Base-by-base conservation (phyloP, 805 yeast species). In the Tetrapisispora pingtungensis region DNA sequence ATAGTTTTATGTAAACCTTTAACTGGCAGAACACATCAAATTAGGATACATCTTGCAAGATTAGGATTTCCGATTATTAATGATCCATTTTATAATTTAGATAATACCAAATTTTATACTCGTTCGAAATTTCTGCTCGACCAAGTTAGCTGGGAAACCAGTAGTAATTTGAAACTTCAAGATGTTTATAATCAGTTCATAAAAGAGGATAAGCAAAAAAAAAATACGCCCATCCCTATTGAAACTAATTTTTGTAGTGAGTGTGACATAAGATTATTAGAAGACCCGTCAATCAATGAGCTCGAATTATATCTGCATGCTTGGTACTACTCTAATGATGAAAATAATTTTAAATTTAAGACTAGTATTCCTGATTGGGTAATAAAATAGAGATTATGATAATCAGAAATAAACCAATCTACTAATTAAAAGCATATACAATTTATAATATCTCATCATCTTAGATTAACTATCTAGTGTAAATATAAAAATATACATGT, bases 11-110 rank as follows among this genome's bases (percentile, higher is more conserved):
- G 97, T 62, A 73, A 70, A 52, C 98, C 98, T 2, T 64, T 74
- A n/a, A 89, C 97, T 0, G 98, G 98, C 0, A 71, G 98, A 55
- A 87, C 97, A 0, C 98, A 90, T 61, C 98, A 90, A 61, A 86
- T 93, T 40, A 70, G 98, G 49, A 95, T 93, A 0, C 98, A 93
- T 66, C 65, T 93, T 43, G 94, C 89, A 61, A 81, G 75, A 51
- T 53, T 93, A 15, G 96, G 96, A 0, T 74, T 69, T 55, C 96
- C 97, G 0, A 90, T 90, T 22, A 83, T 80, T 3, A 87, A 93
- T 56, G 98, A 90, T 61, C 95, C 96, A 0, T 72, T 89, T 4
- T 90, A 62, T 46, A 56, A 56, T 42, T 31, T 49, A 1, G 46
- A 42, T 2, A 48, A 43, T 10, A 47, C 61, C 1, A 49, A 46